Evolutionary conservation across 2,329 filamentous ascomycete genomes (phyloP), one percentile per base, ranked within the genome.

Genomic region (Aspergillus arachidicola): DNA sequence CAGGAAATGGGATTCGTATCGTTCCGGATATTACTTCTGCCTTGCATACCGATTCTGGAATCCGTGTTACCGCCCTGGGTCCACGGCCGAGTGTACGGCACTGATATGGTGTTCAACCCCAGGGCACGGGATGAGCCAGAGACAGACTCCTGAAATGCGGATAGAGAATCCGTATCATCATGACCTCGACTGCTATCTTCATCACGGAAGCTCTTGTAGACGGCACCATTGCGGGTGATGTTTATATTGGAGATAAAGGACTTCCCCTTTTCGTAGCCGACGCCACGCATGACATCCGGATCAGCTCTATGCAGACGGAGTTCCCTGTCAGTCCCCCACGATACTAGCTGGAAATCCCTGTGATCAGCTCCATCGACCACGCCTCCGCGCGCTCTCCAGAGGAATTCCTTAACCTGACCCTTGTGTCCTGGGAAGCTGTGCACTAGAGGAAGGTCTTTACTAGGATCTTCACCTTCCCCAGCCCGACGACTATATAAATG

Each of bases 341-440:
- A 94, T 0, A 97, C 92, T 21, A 97, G 83, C 76, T 97, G 94
- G 67, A 97, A 97, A 58, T 97, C 94, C 70, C 94, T 87, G 65
- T 93, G 83, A 71, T 97, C 94, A 53, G 90, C 79, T n/a, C 86
- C 85, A 59, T 92, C 86, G 19, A 87, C 85, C 21, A 86, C 85
- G 23, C 83, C 82, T 43, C 94, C 94, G 60, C 94, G 87, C 55
- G 87, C 87, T 74, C 94, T 86, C 94, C 94, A 97, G 12, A 97
- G 80, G 65, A 97, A 97, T 71, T 97, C 94, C 73, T 95, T 96
- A 34, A 92, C 93, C 73, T 94, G 84, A 12, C 83, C 83, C 64
- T 84, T 81, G 68, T 88, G 85, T 19, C 84, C 84, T 21, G 80
- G 78, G 66, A 87, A 87, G 57, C 79, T 80, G 71, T 82, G 82